Percentiles rank a stretch among this genome's conserved stretches.
Evolutionary conservation across 2,329 filamentous ascomycete genomes (phyloP).

Genomic region (Penicillium italicum): DNA sequence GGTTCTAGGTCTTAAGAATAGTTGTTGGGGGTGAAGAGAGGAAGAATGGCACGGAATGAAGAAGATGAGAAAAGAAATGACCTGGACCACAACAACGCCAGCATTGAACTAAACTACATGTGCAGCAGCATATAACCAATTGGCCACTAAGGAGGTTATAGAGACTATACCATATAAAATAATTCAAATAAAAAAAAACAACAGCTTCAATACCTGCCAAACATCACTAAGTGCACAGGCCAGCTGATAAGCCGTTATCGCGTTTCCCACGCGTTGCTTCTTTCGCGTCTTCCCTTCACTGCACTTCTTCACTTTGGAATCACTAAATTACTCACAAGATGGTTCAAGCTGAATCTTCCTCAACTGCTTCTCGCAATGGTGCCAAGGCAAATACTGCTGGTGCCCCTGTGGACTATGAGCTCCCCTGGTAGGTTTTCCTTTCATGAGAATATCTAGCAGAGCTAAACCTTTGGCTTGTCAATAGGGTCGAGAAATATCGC

Average conservation of each 20-base stretch:
- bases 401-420: conserved; percentile 45
- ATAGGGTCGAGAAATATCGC: conserved; percentile 96
- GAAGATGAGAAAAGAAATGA: background rate
- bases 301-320: background rate
- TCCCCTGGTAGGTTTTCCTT: conserved; percentile 44
- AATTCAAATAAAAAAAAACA: background rate
- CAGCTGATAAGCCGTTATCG: conserved; percentile 24
- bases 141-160: background rate
- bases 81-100: background rate
- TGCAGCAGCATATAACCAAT: background rate
- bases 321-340: conserved; percentile 27
- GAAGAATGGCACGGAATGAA: conserved; percentile 3
- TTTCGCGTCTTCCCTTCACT: conserved; percentile 27
- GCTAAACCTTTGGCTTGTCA: conserved; percentile 16
- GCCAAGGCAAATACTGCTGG: conserved; percentile 40
- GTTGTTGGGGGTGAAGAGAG: background rate
- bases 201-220: background rate
- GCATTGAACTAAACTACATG: background rate
- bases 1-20: conserved; percentile 1
- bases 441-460: background rate
- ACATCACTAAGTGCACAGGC: conserved; percentile 5
- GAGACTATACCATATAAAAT: background rate
- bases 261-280: conserved; percentile 27
- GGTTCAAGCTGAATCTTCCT: conserved; percentile 48
- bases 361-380: conserved; percentile 41